Conservation (phyloP, 768 basidiomycete species). For the Mycena indigotica region DNA sequence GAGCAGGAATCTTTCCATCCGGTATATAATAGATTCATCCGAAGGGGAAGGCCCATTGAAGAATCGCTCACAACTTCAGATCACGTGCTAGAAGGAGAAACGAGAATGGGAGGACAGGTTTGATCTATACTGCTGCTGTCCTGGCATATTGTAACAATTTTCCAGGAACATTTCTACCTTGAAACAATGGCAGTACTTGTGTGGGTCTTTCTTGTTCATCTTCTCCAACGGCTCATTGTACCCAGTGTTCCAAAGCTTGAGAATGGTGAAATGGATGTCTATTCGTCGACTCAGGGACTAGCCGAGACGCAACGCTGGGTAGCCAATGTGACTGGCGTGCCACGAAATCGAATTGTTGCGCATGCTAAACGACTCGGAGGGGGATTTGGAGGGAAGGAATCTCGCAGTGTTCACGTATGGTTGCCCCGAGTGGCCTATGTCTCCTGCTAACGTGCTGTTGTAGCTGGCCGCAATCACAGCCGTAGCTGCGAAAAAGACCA, state of each 20-base stretch:
- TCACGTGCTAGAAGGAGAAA: constrained; percentile 20
- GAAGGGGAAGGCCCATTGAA: constrained; percentile 16
- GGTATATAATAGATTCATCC: constrained; percentile 20
- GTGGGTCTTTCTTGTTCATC: not conserved
- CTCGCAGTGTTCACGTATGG: constrained; percentile 20
- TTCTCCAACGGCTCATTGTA: not conserved
- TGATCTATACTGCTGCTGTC: not conserved
- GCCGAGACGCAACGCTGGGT: constrained; percentile 21
- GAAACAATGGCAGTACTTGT: constrained; percentile 23
- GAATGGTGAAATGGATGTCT: constrained; percentile 24
- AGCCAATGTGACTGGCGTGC: constrained; percentile 15
- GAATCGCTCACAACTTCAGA: constrained; percentile 17
- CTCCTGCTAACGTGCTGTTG: not conserved
- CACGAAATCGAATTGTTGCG: constrained; percentile 23
- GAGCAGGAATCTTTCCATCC: constrained; percentile 22
- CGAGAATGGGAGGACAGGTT: constrained; percentile 24
- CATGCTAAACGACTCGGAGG: constrained; percentile 24
- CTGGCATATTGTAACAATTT: not conserved
- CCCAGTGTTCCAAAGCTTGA: constrained; percentile 23
- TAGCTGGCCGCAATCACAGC: constrained; percentile 22
- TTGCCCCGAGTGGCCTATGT: not conserved
- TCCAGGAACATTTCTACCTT: constrained; percentile 22
- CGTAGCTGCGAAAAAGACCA: constrained; percentile 24
- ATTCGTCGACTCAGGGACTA: constrained; percentile 20
- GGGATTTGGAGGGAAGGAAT: constrained; percentile 24